Percentiles rank a stretch among this genome's conserved stretches.
Evolutionary conservation across 2,329 filamentous ascomycete genomes (phyloP).

Genomic region (Orbilia oligospora): DNA sequence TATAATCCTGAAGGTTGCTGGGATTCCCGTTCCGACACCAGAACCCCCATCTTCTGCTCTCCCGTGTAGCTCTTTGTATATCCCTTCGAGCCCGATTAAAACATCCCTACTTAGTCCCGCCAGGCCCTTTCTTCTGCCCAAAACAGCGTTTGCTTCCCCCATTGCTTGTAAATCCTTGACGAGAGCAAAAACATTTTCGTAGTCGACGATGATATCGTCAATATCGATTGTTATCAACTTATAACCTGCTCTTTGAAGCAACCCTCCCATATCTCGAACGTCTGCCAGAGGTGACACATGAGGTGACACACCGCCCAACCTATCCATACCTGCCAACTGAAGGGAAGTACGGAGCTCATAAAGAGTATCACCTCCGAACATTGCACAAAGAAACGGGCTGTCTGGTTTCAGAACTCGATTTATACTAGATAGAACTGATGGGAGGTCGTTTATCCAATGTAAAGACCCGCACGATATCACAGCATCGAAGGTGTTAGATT

Average conservation of each 20-base stretch:
- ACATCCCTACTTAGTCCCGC: constrained; percentile 82
- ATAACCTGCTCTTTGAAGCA: constrained; percentile 89
- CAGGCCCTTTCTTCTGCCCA: constrained; percentile 82
- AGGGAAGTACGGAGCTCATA: constrained; percentile 94
- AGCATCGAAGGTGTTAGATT: constrained; percentile 84
- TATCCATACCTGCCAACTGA: constrained; percentile 91
- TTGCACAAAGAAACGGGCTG: constrained; percentile 90
- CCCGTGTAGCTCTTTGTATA: constrained; percentile 89
- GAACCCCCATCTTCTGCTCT: constrained; percentile 74
- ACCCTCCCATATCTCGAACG: constrained; percentile 88
- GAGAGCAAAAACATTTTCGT: constrained; percentile 87
- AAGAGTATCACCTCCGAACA: constrained; percentile 94
- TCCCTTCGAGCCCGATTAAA: constrained; percentile 85
- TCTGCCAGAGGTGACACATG: constrained; percentile 93
- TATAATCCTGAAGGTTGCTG: constrained; percentile 93
- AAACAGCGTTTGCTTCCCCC: constrained; percentile 92
- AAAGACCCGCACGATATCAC: constrained; percentile 89
- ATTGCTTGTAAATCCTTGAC: constrained; percentile 97
- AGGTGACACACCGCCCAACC: constrained; percentile 89
- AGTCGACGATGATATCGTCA: constrained; percentile 96
- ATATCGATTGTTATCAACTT: constrained; percentile 97
- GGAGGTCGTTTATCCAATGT: constrained; percentile 98
- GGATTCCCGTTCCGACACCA: constrained; percentile 70
- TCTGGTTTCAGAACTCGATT: constrained; percentile 91
- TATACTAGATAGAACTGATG: constrained; percentile 84